Evolutionary conservation across 495 filamentous ascomycete genomes (phyloP), one percentile per base, ranked within the genome.

Genomic region (Penicillium angulare): DNA sequence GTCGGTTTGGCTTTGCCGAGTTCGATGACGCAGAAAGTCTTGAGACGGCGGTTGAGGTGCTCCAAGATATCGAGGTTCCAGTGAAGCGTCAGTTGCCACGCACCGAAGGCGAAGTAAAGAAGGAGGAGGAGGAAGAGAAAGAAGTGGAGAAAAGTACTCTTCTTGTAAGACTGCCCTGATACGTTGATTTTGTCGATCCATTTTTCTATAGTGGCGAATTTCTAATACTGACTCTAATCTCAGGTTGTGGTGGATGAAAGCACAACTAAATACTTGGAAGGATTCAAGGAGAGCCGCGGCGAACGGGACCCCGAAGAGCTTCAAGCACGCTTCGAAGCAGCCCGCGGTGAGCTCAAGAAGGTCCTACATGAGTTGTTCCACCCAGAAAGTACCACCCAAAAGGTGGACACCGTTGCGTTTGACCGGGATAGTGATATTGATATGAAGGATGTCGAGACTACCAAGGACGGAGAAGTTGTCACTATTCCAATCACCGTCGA

Each of bases 1-100:
- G 86, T 64, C 83, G 84, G 46, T 97, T 97, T 74, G 95, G 93
- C 31, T 97, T 99, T 73, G 93, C 92, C 52, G 91, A 97, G 73
- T 99, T 87, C 72, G 92, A 96, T 51, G 91, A 97, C 71, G 82
- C 86, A 26, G 88, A 96, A 65, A 91, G 90, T 57, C 78, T 99
- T 57, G 84, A 84, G 71, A 85, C 85, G 43, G 93, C 92, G 47
- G 85, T 90, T 49, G 90, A 95, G 70, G 82, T 92, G 39, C 81
- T 97, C 61, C 86, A 83, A 71, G 86, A 91, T 61, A 77, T 98
- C 47, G 79, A 95, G 68, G 85, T 97, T 41, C 95, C 93, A 49
- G 72, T 86, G 48, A 88, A 89, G 74, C 86, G 79, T 65, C 86
- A 88, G 57, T 55, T 68, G 13, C 69, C 63, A 34, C 69, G 59